Base-by-base conservation (phyloP, 805 yeast genomes). In the Pichia kluyveri region DNA sequence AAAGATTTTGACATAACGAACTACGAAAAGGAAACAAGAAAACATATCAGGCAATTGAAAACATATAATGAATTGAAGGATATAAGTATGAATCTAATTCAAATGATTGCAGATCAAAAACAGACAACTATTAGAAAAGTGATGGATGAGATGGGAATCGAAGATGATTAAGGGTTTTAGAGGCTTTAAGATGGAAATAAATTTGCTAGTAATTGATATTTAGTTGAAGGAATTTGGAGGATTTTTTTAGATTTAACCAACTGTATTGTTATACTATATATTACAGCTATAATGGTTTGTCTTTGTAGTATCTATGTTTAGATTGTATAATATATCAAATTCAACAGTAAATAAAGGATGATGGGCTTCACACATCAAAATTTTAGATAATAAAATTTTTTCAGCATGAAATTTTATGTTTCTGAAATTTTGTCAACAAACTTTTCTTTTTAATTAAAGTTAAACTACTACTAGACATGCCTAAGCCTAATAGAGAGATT, bases 401-500 rank as follows among this genome's bases (percentile, higher is more conserved):
- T 23, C 26, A 23, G 6, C 26, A 23, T 23, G 26, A 34, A 44
- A 27, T 5, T 14, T 19, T 7, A 12, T 12, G 18, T 19, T 38
- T 38, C 15, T 38, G 17, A 10, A 18, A 17, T 30, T 30, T 30
- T 30, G 14, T 30, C 32, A 30, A 3, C 32, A 30, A 30, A 30
- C 26, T 30, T 30, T 30, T 30, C 32, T 8, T 7, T 30, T 30
- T 30, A 30, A 23, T 23, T 5, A 3, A 23, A 23, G 26, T 5
- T 19, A 19, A 19, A 19, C 23, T 19, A 19, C 23, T 19, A 32
- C 5, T 12, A 32, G 37, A 34, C 1, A 63, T 61, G 66, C 56
- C 57, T 12, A 66, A 69, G 55, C 70, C 74, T 4, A 90, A 91
- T 65, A 79, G 96, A 67, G 91, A 89, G 59, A 79, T 90, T 48